Base-by-base conservation (phyloP, 768 basidiomycete species). In the Lyophyllum atratum region DNA sequence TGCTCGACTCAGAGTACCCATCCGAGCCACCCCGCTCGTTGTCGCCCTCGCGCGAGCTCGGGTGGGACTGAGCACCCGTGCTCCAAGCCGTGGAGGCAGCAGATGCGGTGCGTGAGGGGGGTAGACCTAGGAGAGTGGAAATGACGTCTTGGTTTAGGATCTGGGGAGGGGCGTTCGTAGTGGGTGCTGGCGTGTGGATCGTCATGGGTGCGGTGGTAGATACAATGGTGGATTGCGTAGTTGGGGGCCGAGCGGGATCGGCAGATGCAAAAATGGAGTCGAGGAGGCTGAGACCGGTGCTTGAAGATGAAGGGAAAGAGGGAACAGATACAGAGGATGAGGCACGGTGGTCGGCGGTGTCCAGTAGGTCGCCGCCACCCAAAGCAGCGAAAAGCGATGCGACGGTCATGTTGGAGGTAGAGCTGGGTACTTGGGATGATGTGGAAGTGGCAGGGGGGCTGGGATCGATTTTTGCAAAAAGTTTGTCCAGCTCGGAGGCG, bases 231-330 rank as follows among this genome's bases (percentile, higher is more conserved):
- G 54, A 34, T 60, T 57, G 49, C 59, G 65, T 31, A 65, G 61
- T 15, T 59, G 64, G 3, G 58, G 59, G 37, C 10, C 57, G 56
- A 25, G 58, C 59, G 25, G 56, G 39, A n/a, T 59, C 72, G 5
- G 85, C 90, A 5, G 89, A 92, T 3, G 90, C 90, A 66, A 92
- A 92, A 40, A 92, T 89, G 12, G 82, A 79, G 60, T 88, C 77
- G 15, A 92, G 73, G 29, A 92, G 75, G 17, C 81, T 74, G 47
- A 81, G 74, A 6, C 89, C 87, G n/a, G 81, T 80, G 37, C 71
- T 65, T 22, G 72, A 42, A 56, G 55, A 49, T 49, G 53, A 53
- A 60, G 67, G 52, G 57, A 65, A 24, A 63, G 59, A 39, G 51
- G 59, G 39, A 39, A 59, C 37, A 7, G 66, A 28, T 52, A 59